Conservation (phyloP, 306 rosid species). For the Lotus japonicus region DNA sequence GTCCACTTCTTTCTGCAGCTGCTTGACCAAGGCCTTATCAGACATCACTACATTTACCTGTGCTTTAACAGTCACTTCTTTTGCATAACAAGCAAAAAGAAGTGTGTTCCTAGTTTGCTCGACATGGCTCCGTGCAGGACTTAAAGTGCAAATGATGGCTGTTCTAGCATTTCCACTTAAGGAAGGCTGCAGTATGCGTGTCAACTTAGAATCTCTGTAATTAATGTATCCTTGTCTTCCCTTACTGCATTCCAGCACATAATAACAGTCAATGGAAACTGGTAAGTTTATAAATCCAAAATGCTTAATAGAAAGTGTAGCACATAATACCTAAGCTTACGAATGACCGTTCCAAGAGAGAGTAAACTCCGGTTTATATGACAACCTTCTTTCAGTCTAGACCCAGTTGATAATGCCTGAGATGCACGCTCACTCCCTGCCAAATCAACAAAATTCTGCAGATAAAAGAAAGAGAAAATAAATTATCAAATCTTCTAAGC, state of each 20-base stretch:
- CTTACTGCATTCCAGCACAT: slow-evolving; percentile 48
- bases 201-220: slow-evolving; percentile 90
- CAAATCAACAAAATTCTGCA: slow-evolving; percentile 88
- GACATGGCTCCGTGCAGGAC: slow-evolving; percentile 80
- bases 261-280: slow-evolving; percentile 8
- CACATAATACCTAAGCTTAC: slow-evolving; percentile 58
- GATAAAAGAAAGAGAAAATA: slow-evolving; percentile 7
- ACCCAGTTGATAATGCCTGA: slow-evolving; percentile 78
- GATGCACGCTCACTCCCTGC: slow-evolving; percentile 99
- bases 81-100: slow-evolving; percentile 91
- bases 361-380: slow-evolving; percentile 89
- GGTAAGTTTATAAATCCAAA: background rate
- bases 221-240: slow-evolving; percentile 83
- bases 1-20: slow-evolving; percentile 78
- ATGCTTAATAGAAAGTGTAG: background rate
- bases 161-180: slow-evolving; percentile 96
- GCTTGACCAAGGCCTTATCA: slow-evolving; percentile 89
- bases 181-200: slow-evolving; percentile 88
- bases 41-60: slow-evolving; percentile 97
- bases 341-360: slow-evolving; percentile 80
- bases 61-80: slow-evolving; percentile 88
- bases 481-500: background rate
- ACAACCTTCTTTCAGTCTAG: slow-evolving; percentile 88
- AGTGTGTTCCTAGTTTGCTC: slow-evolving; percentile 94
- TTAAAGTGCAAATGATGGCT: slow-evolving; percentile 87